Conservation (phyloP, 345 rosid species). For the Citrus australasica region DNA sequence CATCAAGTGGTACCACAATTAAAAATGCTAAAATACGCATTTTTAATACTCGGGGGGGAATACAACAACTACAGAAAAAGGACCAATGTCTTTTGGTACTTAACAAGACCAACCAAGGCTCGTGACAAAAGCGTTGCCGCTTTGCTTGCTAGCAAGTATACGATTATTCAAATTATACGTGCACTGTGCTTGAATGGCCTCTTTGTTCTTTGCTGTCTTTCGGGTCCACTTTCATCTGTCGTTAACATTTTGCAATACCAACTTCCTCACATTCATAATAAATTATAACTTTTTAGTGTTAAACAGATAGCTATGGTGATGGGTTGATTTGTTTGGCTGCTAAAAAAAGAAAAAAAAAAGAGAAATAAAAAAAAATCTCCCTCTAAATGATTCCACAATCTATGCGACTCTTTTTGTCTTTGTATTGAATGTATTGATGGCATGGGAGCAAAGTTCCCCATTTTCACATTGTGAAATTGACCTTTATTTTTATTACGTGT, state of each 20-base stretch:
- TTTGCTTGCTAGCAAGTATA: background rate
- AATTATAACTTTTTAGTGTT: no score
- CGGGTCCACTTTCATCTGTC: background rate
- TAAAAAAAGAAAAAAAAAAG: no score
- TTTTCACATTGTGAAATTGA: background rate
- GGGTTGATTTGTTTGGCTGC: background rate
- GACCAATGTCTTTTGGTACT: background rate
- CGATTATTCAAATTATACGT: no score
- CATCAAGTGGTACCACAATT: no score
- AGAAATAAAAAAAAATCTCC: background rate
- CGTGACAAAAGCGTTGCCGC: constrained; percentile 5
- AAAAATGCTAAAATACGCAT: background rate
- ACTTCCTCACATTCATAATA: background rate
- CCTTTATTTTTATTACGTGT: background rate
- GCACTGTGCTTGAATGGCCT: background rate
- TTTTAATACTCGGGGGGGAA: background rate
- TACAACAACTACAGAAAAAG: background rate
- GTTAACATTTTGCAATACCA: background rate
- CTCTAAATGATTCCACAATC: background rate
- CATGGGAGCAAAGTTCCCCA: background rate
- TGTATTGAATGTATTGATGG: background rate
- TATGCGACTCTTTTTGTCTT: background rate
- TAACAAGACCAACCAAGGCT: background rate
- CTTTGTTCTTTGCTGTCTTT: constrained; percentile 9
- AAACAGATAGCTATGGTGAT: no score